Base-by-base conservation (phyloP, 1,284 basidiomycete genomes). In the Fereydounia khargensis region DNA sequence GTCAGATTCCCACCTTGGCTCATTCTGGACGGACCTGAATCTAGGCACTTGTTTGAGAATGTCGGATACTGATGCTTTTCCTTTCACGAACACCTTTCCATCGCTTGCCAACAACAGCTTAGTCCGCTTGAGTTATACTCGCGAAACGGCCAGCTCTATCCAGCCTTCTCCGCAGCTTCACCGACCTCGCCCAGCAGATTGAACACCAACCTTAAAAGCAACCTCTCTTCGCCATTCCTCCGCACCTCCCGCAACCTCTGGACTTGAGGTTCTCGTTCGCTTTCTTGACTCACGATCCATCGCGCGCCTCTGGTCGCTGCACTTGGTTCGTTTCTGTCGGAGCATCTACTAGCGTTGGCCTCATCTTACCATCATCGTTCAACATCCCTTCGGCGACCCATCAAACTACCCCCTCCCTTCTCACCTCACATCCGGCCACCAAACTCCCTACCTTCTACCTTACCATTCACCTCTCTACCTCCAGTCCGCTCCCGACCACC, bases 111-210 rank as follows among this genome's bases (percentile, higher is more conserved):
- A n/a, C 50, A 42, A 46, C 58, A 66, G 65, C 65, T 52, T 66
- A 68, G 65, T 68, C 62, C 65, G 65, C 65, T 68, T 63, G 63
- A 66, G 63, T 66, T 59, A 40, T 60, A 68, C 65, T 68, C 65
- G 65, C 65, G 65, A 65, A 68, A 68, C 54, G 56, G 65, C 63
- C 55, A 42, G 59, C 54, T 67, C 54, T 41, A 37, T 28, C 35
- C 51, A 20, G 36, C 53, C 20, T n/a, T 38, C 33, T 32, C 39
- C 39, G 18, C 19, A 28, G 35, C 13, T 39, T 21, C 19, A 11
- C 32, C 23, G 21, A 48, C 32, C 52, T 42, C 45, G 42, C 27
- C 21, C n/a, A 18, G 17, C 28, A 30, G 28, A 5, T 30, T 14
- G 28, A 6, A 6, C 17, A 7, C 24, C 24, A 27, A 27, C 14